These are phyloP conservation scores for Alternaria angustiovoidea DNA, from an alignment of 2,329 filamentous ascomycete species.

Conservation along the genomic window DNA sequence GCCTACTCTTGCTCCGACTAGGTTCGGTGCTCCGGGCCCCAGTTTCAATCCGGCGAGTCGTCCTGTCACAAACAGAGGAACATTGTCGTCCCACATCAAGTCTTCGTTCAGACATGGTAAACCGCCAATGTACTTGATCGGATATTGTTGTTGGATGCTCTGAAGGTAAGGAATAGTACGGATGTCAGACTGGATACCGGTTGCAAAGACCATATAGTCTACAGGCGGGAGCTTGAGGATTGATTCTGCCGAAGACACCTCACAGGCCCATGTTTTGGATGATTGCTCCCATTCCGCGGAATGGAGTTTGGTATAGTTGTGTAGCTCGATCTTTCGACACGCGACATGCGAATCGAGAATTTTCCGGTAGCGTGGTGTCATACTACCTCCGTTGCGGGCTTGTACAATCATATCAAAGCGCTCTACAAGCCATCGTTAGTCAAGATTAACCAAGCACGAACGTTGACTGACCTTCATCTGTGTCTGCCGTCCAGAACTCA, in stretches of 20 bases:
- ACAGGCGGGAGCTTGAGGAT: constrained; percentile 60
- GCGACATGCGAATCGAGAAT: constrained; percentile 69
- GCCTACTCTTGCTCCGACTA: constrained; percentile 75
- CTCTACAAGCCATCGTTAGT: constrained; percentile 52
- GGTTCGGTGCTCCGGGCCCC: constrained; percentile 75
- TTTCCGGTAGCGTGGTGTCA: constrained; percentile 73
- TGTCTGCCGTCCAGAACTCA: constrained; percentile 78
- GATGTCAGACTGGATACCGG: constrained; percentile 73
- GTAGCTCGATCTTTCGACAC: constrained; percentile 62
- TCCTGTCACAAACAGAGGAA: constrained; percentile 77
- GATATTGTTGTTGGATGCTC: constrained; percentile 66
- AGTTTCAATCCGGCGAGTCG: constrained; percentile 72
- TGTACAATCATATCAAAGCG: constrained; percentile 70
- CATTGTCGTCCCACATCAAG: constrained; percentile 75
- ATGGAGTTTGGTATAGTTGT: constrained; percentile 65
- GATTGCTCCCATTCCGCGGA: constrained; percentile 60
- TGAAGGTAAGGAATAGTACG: constrained; percentile 67
- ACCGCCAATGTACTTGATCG: constrained; percentile 69
- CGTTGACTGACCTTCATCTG: constrained; percentile 61
- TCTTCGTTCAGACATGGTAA: constrained; percentile 79
- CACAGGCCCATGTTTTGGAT: constrained; percentile 48
- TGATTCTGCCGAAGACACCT: constrained; percentile 56
- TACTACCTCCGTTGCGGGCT: constrained; percentile 78
- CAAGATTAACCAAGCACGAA: background rate
- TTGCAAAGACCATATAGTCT: constrained; percentile 79